Base-by-base conservation (phyloP, 768 basidiomycete genomes). In the Tulasnella sp. region DNA sequence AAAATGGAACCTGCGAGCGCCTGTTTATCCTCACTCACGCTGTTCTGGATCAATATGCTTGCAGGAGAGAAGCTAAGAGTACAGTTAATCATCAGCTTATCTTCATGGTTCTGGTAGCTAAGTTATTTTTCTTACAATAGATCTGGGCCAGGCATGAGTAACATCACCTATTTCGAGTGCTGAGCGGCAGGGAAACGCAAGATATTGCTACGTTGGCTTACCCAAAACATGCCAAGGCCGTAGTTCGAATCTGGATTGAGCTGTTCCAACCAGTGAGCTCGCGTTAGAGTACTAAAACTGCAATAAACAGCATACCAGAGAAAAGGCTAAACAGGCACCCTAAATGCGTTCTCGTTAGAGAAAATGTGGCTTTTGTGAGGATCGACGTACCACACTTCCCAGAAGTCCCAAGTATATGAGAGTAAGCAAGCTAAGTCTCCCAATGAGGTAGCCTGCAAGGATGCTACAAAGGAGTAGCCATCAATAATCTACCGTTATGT, bases 161-260 rank as follows among this genome's bases (percentile, higher is more conserved):
- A 22, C 37, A 50, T 41, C 12, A 50, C 43, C 43, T 45, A 31
- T 45, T 8, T 9, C 15, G 20, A 22, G 27, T 45, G 16, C 22
- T 20, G 24, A 16, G 43, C 28, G 16, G 5, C 12, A 27, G 43
- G 10, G 20, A 10, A 22, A 22, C 13, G 40, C 12, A 22, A 10
- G 40, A 10, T 22, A 22, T 13, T 10, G 10, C 9, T 12, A 9
- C 16, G 5, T 25, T 22, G 7, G 43, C 39, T n/a, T 27, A 45
- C 48, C 48, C 48, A 50, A 41, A 50, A 40, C 48, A 50, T 50
- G 2, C 48, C 48, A 27, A 50, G 34, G 20, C 25, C 37, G 32
- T 50, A 50, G 13, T 33, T 40, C 9, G 48, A 24, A 16, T 24
- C 22, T 19, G 39, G 35, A n/a, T 50, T 28, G 37, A 50, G 1